Base-by-base conservation (phyloP, 495 filamentous ascomycete species). In the Bacidia gigantensis region DNA sequence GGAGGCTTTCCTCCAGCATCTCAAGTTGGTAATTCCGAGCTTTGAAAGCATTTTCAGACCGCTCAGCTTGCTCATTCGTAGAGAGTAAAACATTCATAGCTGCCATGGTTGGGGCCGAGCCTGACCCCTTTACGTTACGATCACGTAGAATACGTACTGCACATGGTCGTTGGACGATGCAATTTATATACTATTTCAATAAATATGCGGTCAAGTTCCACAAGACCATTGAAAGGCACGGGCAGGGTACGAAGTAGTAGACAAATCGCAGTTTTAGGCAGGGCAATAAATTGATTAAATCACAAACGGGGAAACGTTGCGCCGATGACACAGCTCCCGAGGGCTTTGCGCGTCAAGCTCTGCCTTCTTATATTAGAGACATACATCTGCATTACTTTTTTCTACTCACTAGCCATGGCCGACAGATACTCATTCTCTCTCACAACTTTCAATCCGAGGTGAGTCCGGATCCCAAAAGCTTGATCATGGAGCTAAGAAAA, bases 361-460 rank as follows among this genome's bases (percentile, higher is more conserved):
- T 35, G 29, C 29, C 29, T 35, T 14, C 29, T 7, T 35, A 35
- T 14, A 7, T 14, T 35, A 7, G 29, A 14, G 14, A 5, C 29
- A 5, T 35, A 7, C 29, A 35, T 7, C 29, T 14, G 29, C 5
- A 35, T 14, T 35, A 7, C 29, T 35, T 7, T 35, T 14, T 14
- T 35, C 29, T 35, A 35, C 5, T 35, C 29, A 7, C 29, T 35
- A 7, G 71, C 57, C 64, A 99, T 99, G 92, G 89, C 92, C 58
- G 93, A 99, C 72, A 79, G 93, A 74, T 99, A 99, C 69, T 96
- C 92, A 44, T 99, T 97, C 83, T 97, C 93, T 38, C 77, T 99
- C 62, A 99, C 92, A 46, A 99, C 92, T 53, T 99, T 99, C 83
- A 97, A 92, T 59, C 92, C 92, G 61, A 98, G 90, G 92, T 95